A percentile compares a stretch with the other conserved stretches of the same genome.
Evolutionary conservation across 345 rosid species (phyloP).

Genomic region (Isatis tinctoria): DNA sequence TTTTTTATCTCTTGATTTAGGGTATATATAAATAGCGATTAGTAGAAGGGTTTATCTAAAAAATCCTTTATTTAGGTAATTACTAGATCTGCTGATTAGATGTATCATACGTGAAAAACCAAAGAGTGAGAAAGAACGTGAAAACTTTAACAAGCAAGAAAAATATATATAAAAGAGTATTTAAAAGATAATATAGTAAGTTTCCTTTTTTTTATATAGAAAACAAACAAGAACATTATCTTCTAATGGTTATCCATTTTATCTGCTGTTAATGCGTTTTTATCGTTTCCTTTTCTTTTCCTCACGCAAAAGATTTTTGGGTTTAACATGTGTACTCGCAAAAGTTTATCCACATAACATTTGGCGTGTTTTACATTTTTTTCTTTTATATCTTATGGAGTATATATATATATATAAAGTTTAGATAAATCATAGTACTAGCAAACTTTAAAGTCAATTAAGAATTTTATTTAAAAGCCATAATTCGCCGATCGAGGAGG

Average conservation of each 20-base stretch:
- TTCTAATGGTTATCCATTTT: neutral
- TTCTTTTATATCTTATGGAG: neutral
- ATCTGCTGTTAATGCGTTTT: constrained; percentile 9
- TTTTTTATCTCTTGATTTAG: neutral
- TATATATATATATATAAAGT: neutral
- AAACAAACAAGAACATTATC: constrained; percentile 12
- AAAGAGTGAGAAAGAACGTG: constrained; percentile 27
- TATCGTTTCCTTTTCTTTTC: neutral
- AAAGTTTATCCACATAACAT: constrained; percentile 1
- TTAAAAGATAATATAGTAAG: neutral
- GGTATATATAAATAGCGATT: neutral
- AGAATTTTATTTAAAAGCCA: neutral
- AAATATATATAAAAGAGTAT: neutral
- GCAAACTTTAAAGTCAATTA: neutral
- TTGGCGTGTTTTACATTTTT: neutral
- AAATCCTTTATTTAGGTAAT: neutral
- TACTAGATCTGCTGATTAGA: neutral
- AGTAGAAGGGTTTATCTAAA: neutral
- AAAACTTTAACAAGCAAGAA: neutral
- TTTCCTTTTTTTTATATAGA: neutral
- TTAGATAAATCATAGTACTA: neutral
- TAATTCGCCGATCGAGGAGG: neutral
- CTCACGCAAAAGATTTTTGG: neutral
- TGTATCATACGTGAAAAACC: neutral
- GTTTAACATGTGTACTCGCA: neutral